phyloP scores from a whole-genome alignment of 2,329 filamentous ascomycete species.

The Epichloe festucae region DNA sequence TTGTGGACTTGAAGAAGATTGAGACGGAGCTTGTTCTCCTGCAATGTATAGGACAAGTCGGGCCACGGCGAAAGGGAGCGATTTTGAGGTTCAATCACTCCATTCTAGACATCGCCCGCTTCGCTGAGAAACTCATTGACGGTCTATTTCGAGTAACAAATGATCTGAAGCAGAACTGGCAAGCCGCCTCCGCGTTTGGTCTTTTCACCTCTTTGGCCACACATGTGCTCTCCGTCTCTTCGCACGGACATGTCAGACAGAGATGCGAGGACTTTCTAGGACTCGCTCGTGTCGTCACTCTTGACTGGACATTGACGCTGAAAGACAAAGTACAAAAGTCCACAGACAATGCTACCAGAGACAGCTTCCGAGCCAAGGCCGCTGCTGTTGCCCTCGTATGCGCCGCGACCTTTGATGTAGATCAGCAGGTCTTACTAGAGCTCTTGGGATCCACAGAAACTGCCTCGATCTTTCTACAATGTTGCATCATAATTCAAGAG shows the following conservation, averaged over 20 bases:
- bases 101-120: neutral
- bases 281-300: neutral
- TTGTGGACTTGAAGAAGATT: slow-evolving; percentile 12
- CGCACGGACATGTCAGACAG: neutral
- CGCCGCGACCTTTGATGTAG: neutral
- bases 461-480: neutral
- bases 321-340: neutral
- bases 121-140: neutral
- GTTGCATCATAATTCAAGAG: neutral
- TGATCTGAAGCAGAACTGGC: slow-evolving; percentile 1
- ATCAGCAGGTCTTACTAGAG: neutral
- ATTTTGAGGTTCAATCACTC: slow-evolving; percentile 3
- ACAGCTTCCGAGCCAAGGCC: neutral
- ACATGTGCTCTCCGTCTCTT: neutral
- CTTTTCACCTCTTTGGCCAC: neutral
- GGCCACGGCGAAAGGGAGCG: neutral
- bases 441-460: neutral
- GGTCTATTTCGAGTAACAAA: neutral
- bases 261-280: neutral
- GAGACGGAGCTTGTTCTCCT: slow-evolving; percentile 11
- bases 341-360: neutral
- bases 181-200: slow-evolving; percentile 2
- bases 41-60: slow-evolving; percentile 12
- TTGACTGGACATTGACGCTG: neutral
- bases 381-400: neutral